Conservation (phyloP, 768 basidiomycete species). For the Leccinellum luteum region DNA sequence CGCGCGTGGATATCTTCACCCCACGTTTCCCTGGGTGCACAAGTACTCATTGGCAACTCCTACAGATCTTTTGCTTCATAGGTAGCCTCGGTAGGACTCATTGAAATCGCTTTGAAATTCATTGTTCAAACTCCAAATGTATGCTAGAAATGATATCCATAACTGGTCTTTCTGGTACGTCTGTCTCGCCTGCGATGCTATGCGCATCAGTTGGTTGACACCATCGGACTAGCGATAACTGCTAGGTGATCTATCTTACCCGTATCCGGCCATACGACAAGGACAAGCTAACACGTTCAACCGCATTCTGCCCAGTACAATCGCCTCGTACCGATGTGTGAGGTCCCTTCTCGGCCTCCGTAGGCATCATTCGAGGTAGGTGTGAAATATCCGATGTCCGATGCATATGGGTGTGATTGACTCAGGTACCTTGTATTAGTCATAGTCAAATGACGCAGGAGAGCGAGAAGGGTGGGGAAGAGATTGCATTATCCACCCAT, state of each 20-base stretch:
- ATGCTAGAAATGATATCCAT: conserved; percentile 5
- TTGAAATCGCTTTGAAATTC: background rate
- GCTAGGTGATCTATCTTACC: conserved; percentile 11
- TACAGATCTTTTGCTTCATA: conserved; percentile 16
- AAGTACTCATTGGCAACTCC: too few relatives aligned
- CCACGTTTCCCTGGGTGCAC: background rate
- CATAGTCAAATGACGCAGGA: background rate
- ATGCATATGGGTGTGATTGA: too few relatives aligned
- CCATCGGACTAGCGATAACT: conserved; percentile 4
- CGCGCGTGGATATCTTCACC: background rate
- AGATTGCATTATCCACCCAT: conserved; percentile 3
- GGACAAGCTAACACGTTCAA: too few relatives aligned
- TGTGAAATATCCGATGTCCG: too few relatives aligned
- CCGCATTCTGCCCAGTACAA: conserved; percentile 4
- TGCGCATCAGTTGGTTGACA: background rate
- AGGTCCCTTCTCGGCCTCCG: conserved; percentile 13
- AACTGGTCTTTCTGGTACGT: conserved; percentile 11
- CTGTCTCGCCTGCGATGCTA: too few relatives aligned
- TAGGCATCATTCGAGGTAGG: too few relatives aligned
- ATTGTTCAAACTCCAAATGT: background rate
- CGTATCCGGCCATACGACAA: too few relatives aligned
- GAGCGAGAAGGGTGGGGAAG: background rate
- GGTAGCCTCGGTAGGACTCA: background rate
- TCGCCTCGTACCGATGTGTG: conserved; percentile 15
- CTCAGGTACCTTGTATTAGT: too few relatives aligned